A percentile compares a stretch with the other conserved stretches of the same genome.
Evolutionary conservation across 2,329 filamentous ascomycete species (phyloP).

Genomic region (Sporothrix brunneoviolacea): DNA sequence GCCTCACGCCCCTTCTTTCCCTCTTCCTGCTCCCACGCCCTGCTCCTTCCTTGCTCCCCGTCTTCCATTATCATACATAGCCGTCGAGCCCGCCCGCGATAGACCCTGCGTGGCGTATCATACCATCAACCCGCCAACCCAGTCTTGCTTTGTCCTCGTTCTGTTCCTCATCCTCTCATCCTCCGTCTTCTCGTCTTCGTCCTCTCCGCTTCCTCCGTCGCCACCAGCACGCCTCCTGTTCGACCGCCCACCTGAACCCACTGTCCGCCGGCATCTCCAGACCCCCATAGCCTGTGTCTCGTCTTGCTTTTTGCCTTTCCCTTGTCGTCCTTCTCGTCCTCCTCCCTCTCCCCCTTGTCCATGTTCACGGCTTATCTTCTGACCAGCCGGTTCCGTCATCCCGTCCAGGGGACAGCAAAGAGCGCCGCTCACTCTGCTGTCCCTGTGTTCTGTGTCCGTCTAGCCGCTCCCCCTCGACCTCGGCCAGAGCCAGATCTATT

Average conservation of each 20-base stretch:
- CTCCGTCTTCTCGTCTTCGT: neutral
- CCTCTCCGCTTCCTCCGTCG: neutral
- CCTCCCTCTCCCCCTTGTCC: neutral
- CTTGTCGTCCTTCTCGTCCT: neutral
- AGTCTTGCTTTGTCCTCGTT: conserved; percentile 1
- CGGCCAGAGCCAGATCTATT: neutral
- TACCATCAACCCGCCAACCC: neutral
- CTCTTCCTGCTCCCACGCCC: neutral
- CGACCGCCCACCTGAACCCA: neutral
- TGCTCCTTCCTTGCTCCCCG: neutral
- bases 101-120: conserved; percentile 7
- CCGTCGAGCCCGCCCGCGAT: neutral
- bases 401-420: neutral
- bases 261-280: conserved; percentile 1
- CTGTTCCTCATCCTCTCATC: conserved; percentile 1
- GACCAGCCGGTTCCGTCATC: conserved; percentile 1
- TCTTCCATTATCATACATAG: conserved; percentile 1
- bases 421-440: neutral
- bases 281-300: conserved; percentile 11
- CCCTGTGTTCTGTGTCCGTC: neutral
- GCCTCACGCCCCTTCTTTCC: neutral
- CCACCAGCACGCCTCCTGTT: neutral
- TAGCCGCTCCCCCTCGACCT: neutral
- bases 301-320: conserved; percentile 11
- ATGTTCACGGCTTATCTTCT: neutral